These are phyloP conservation scores for Teunomyces tritomae DNA, from an alignment of 805 yeast genomes.

Conservation along the genomic window DNA sequence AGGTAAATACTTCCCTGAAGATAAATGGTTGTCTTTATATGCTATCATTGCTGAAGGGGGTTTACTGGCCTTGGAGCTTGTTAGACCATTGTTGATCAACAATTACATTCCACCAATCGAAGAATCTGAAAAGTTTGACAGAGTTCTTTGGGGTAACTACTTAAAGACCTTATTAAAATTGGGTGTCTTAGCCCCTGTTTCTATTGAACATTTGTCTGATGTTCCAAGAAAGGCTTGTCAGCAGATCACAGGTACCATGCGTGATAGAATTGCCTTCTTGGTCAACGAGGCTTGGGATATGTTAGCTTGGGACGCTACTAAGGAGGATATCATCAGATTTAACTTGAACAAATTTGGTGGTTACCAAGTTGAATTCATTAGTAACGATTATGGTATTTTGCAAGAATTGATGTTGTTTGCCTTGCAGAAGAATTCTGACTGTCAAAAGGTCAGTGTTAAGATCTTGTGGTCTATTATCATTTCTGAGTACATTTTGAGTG, in stretches of 20 bases:
- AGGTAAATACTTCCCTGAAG: conserved; percentile 60
- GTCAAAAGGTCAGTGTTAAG: conserved; percentile 62
- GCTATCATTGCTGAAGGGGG: conserved; percentile 57
- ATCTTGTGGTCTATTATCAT: conserved; percentile 70
- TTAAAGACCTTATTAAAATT: conserved; percentile 55
- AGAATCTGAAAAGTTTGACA: conserved; percentile 52
- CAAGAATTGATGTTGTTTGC: conserved; percentile 65
- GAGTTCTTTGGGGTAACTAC: conserved; percentile 67
- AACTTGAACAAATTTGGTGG: conserved; percentile 65
- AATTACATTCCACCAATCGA: conserved; percentile 53
- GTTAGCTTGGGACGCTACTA: conserved; percentile 61
- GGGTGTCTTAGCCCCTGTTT: conserved; percentile 64
- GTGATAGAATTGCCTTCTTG: conserved; percentile 56
- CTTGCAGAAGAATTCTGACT: conserved; percentile 60
- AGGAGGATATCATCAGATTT: conserved; percentile 55
- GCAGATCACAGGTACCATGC: conserved; percentile 59
- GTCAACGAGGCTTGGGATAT: conserved; percentile 69
- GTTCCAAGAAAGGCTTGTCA: conserved; percentile 71
- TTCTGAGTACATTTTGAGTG: conserved; percentile 61
- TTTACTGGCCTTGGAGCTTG: conserved; percentile 51
- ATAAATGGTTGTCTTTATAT: conserved; percentile 71
- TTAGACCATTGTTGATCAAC: conserved; percentile 47
- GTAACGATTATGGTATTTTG: conserved; percentile 55
- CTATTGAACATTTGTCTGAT: conserved; percentile 66
- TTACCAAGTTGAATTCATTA: conserved; percentile 63